A percentile compares a stretch with the other conserved stretches of the same genome.
Evolutionary conservation across 768 basidiomycete species (phyloP).

Genomic region (Auricularia heimuer): DNA sequence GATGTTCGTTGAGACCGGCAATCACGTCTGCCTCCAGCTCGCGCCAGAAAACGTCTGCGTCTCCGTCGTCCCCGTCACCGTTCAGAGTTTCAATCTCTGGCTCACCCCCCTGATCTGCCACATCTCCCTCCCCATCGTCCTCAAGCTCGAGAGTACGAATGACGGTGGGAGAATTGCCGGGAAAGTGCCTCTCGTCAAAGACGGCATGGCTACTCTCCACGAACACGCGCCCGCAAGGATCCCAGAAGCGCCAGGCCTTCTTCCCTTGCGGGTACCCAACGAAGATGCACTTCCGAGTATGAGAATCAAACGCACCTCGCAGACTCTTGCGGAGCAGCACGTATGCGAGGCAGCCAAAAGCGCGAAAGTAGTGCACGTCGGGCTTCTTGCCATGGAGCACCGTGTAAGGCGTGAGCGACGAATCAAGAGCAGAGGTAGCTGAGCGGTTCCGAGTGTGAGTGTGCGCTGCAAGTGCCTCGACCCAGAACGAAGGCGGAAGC

Average conservation of each 20-base stretch:
- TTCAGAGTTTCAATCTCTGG: background rate
- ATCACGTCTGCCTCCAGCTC: background rate
- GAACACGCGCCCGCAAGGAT: constrained; percentile 19
- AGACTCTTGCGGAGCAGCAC: constrained; percentile 9
- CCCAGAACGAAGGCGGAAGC: background rate
- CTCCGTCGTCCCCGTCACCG: background rate
- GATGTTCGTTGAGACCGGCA: background rate
- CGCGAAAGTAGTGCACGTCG: constrained; percentile 9
- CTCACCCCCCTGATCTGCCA: background rate
- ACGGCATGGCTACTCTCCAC: constrained; percentile 21
- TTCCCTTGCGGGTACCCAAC: constrained; percentile 26
- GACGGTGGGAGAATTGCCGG: background rate
- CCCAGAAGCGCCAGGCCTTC: constrained; percentile 25
- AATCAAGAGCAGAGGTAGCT: background rate
- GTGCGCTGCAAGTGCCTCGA: background rate
- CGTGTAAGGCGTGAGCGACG: constrained; percentile 15
- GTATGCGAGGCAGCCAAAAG: constrained; percentile 15
- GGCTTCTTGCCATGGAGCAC: constrained; percentile 10
- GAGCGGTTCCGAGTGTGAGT: background rate
- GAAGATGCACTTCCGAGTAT: constrained; percentile 27
- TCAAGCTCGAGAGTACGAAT: background rate
- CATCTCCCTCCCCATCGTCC: too few species aligned
- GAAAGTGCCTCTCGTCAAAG: constrained; percentile 25
- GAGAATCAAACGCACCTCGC: constrained; percentile 13
- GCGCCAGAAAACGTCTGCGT: background rate